Percentiles rank a stretch among this genome's conserved stretches.
phyloP scores from a whole-genome alignment of 768 basidiomycete genomes.

The Leccinum rimulosum region DNA sequence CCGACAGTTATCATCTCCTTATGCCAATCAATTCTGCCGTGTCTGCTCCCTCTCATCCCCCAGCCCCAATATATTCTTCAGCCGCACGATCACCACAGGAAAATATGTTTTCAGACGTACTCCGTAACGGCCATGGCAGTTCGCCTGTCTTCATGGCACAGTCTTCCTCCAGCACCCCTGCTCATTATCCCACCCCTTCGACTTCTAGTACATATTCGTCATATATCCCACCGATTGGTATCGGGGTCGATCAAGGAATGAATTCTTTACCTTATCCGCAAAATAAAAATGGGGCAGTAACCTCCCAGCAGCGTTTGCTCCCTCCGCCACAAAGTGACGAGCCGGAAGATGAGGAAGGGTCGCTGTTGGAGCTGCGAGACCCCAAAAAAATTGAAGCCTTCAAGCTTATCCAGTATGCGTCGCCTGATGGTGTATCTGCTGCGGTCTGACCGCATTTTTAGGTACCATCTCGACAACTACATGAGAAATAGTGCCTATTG shows the following conservation, averaged over 20 bases:
- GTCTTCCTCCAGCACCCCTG: slow-evolving; percentile 38
- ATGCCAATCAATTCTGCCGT: slow-evolving; percentile 48
- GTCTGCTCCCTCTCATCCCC: slow-evolving; percentile 32
- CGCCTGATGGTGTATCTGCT: neutral
- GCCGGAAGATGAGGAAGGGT: slow-evolving; percentile 51
- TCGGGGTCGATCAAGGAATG: slow-evolving; percentile 55
- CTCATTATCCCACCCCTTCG: slow-evolving; percentile 44
- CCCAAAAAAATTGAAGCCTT: slow-evolving; percentile 77
- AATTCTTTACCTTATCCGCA: slow-evolving; percentile 49
- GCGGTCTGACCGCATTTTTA: slow-evolving; percentile 26
- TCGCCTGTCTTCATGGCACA: slow-evolving; percentile 65
- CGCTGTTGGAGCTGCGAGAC: slow-evolving; percentile 40
- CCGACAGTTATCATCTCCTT: slow-evolving; percentile 53
- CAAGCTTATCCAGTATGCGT: slow-evolving; percentile 72
- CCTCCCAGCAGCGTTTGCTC: slow-evolving; percentile 26
- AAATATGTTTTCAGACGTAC: slow-evolving; percentile 59
- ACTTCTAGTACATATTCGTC: slow-evolving; percentile 32
- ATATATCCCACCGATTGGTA: slow-evolving; percentile 57
- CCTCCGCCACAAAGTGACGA: slow-evolving; percentile 37
- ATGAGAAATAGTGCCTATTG: slow-evolving; percentile 84
- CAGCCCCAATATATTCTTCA: slow-evolving; percentile 42
- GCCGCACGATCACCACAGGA: slow-evolving; percentile 44
- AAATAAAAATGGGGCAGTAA: slow-evolving; percentile 25
- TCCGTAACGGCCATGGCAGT: slow-evolving; percentile 46
- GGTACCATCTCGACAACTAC: slow-evolving; percentile 91